Percentiles rank a stretch among this genome's conserved stretches.
Conservation (phyloP, 306 rosid species). For the Cucumis cinereus region DNA sequence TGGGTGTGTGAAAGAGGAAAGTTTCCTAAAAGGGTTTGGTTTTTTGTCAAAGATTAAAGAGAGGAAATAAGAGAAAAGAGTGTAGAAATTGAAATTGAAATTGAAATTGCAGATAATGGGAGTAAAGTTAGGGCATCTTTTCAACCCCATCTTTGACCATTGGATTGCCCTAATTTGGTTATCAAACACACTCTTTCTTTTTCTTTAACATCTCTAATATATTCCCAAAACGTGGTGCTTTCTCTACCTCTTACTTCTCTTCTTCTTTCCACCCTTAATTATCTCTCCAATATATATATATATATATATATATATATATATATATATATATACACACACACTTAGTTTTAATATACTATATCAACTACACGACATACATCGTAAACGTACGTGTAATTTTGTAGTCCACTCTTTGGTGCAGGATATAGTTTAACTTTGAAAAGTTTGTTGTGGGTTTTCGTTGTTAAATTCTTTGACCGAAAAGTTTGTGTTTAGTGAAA, state of each 20-base stretch:
- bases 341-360: neutral
- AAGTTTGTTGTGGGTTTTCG: too few species aligned
- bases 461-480: too few species aligned
- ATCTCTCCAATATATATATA: too few species aligned
- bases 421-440: too few species aligned
- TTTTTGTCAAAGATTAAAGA: neutral
- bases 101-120: neutral
- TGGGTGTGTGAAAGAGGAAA: neutral
- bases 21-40: neutral
- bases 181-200: neutral
- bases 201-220: neutral
- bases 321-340: too few species aligned
- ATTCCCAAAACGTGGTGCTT: conserved; percentile 1
- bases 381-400: too few species aligned
- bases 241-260: neutral
- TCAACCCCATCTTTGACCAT: neutral
- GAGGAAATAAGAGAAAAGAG: neutral
- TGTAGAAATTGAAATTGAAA: neutral
- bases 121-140: neutral
- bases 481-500: too few species aligned
- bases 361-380: too few species aligned
- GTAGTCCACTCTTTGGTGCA: too few species aligned
- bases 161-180: neutral
- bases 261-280: neutral
- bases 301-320: too few species aligned